Evolutionary conservation across 169 alveolate genomes (phyloP).

Genomic region (Plasmodium vinckei): DNA sequence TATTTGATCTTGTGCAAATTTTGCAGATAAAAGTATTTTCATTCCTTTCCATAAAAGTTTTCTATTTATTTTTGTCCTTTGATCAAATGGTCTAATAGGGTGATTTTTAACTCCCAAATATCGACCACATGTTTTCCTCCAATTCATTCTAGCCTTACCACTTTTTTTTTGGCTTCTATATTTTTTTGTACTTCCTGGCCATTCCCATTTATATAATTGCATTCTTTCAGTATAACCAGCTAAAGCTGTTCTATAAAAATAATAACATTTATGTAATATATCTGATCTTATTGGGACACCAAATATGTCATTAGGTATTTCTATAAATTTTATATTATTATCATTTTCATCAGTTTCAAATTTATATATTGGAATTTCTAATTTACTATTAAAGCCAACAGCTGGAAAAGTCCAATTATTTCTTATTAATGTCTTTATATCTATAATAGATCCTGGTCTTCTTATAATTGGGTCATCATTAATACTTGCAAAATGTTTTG

Average conservation of each 20-base stretch:
- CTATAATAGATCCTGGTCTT: constrained; percentile 88
- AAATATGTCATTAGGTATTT: constrained; percentile 89
- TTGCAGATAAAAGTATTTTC: constrained; percentile 87
- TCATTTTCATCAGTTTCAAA: constrained; percentile 79
- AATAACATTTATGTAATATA: constrained; percentile 86
- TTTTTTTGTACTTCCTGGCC: constrained; percentile 90
- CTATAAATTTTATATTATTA: constrained; percentile 64
- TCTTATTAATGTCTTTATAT: constrained; percentile 80
- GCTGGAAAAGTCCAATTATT: constrained; percentile 90
- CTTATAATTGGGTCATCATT: constrained; percentile 86
- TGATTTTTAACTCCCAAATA: constrained; percentile 89
- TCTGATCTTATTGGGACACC: constrained; percentile 89
- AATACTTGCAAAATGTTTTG: constrained; percentile 78
- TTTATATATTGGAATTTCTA: constrained; percentile 86
- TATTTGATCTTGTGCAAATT: constrained; percentile 90
- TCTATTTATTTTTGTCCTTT: constrained; percentile 81
- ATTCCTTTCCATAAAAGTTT: constrained; percentile 86
- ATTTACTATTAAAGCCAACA: constrained; percentile 88
- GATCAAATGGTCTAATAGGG: constrained; percentile 89
- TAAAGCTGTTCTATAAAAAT: constrained; percentile 85
- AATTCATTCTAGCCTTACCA: constrained; percentile 90
- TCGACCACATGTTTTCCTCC: constrained; percentile 91
- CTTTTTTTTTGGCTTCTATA: constrained; percentile 85
- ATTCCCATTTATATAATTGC: constrained; percentile 90
- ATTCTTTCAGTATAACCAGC: constrained; percentile 91